These are phyloP conservation scores for Daldinia loculata DNA, from an alignment of 495 filamentous ascomycete genomes.

Conservation along the genomic window DNA sequence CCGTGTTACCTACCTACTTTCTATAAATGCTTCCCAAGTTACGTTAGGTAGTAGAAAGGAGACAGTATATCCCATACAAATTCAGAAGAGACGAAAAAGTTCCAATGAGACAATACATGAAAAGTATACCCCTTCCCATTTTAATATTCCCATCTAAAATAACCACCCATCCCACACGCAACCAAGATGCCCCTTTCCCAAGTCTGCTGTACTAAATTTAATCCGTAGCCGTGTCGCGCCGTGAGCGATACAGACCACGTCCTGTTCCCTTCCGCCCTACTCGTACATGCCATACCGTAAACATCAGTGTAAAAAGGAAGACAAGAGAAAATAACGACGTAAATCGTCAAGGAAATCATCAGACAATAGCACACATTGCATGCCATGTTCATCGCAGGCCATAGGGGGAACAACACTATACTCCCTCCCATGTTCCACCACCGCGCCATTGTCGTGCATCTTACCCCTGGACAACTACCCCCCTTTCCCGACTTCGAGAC, in stretches of 20 bases:
- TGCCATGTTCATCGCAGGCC: neutral
- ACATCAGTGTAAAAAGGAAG: neutral
- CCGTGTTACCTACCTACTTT: neutral
- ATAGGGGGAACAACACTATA: neutral
- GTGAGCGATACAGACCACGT: neutral
- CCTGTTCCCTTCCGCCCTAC: neutral
- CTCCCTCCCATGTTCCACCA: neutral
- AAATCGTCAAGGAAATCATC: neutral
- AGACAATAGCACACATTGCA: neutral
- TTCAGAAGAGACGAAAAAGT: neutral
- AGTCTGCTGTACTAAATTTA: neutral
- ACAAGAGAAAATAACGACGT: neutral
- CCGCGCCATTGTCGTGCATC: neutral
- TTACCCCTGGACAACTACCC: neutral
- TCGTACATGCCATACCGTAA: neutral
- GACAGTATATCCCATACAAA: neutral
- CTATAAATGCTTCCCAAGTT: neutral
- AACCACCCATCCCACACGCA: neutral
- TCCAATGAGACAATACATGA: neutral
- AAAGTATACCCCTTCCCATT: neutral
- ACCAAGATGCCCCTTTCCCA: neutral
- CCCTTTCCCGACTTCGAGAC: too few species aligned
- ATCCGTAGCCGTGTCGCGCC: neutral
- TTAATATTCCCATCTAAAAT: constrained; percentile 1
- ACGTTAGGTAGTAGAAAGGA: neutral